phyloP scores from a whole-genome alignment of 352 stramenopile species.

The Globisporangium takayamanum region DNA sequence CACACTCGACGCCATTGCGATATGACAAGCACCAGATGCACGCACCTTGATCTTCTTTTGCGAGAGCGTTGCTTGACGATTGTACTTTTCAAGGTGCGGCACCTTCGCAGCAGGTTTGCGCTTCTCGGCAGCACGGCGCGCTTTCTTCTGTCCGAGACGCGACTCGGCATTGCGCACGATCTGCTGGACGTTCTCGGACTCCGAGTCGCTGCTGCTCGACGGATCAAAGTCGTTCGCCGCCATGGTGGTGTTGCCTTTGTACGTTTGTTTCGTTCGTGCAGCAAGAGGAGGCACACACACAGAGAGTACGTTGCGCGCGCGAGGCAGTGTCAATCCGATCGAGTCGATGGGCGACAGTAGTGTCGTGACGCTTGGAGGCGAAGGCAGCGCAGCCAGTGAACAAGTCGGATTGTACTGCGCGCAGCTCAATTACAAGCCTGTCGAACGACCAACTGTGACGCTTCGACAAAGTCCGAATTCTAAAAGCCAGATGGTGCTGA shows the following conservation, averaged over 20 bases:
- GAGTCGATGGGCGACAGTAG: background rate
- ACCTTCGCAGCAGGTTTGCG: constrained; percentile 20
- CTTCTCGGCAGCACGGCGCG: constrained; percentile 9
- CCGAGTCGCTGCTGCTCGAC: constrained; percentile 43
- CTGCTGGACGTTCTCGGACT: constrained; percentile 51
- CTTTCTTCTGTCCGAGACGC: constrained; percentile 38
- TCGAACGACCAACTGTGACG: background rate
- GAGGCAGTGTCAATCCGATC: background rate
- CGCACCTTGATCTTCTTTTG: constrained; percentile 45
- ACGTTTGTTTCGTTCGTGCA: background rate
- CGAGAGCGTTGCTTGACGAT: constrained; percentile 45
- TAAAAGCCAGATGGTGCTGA: background rate
- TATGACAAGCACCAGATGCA: background rate
- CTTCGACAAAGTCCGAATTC: background rate
- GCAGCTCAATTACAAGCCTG: background rate
- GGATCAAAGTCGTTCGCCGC: constrained; percentile 31
- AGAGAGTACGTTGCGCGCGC: background rate
- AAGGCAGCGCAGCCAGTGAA: constrained; percentile 14
- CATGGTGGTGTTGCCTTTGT: constrained; percentile 3
- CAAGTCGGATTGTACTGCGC: background rate
- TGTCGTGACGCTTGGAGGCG: constrained; percentile 10
- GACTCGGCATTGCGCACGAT: constrained; percentile 52
- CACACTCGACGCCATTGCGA: background rate
- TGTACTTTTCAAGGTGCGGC: constrained; percentile 77
- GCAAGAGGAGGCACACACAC: background rate